Evolutionary conservation across 441 rosid species (phyloP).

Genomic region (Theobroma grandiflorum): DNA sequence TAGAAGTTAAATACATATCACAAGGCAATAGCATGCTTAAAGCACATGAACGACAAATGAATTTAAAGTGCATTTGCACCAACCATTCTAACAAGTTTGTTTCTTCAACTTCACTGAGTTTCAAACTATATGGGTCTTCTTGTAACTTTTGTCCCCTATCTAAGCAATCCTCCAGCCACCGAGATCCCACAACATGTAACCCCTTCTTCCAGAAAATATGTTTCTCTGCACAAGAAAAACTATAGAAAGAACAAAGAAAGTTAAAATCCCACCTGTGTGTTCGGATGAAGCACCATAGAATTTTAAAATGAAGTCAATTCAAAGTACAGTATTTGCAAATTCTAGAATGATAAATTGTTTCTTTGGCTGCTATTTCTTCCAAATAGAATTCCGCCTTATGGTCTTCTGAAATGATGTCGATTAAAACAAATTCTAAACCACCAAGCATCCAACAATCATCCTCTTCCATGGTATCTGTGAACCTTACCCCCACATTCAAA

Average conservation of each 20-base stretch:
- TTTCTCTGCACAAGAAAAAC: conserved; percentile 61
- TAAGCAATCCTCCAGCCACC: conserved; percentile 86
- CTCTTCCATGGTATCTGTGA: conserved; percentile 7
- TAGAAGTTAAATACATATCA: background rate
- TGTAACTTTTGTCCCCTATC: conserved; percentile 58
- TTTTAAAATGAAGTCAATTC: background rate
- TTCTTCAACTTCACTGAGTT: conserved; percentile 53
- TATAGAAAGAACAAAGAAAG: conserved; percentile 30
- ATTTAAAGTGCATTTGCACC: conserved; percentile 37
- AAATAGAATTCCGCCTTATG: background rate
- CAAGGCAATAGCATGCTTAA: conserved; percentile 1
- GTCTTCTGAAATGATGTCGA: too few relatives aligned
- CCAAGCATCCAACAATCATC: background rate
- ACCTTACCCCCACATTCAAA: background rate
- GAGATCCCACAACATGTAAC: conserved; percentile 64
- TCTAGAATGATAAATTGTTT: background rate
- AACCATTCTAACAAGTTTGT: conserved; percentile 53
- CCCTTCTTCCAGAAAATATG: conserved; percentile 51
- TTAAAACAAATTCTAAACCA: too few relatives aligned
- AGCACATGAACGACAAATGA: background rate
- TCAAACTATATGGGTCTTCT: conserved; percentile 72
- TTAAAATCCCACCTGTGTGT: background rate
- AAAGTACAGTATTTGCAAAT: background rate
- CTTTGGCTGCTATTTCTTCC: background rate
- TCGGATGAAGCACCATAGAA: background rate